Conservation (phyloP, 139 green algal species). For the Raphidocelis subcapitata region DNA sequence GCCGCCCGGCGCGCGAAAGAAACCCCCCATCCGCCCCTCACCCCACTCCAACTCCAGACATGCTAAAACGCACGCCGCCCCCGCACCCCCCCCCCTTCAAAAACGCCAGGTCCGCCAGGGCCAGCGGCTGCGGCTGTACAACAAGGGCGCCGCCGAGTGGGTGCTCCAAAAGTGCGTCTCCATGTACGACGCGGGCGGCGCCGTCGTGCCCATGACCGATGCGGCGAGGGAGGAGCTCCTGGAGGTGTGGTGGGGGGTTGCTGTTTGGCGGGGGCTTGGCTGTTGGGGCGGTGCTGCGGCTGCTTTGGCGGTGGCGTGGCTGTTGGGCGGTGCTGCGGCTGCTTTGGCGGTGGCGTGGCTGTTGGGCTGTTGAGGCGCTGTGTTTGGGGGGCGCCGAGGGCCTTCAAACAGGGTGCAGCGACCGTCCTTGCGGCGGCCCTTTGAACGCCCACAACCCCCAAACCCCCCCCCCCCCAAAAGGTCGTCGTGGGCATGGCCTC, state of each 20-base stretch:
- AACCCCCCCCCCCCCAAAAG: not conserved
- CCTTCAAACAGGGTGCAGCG: no score
- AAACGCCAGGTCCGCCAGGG: no score
- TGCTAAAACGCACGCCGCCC: no score
- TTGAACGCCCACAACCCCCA: no score
- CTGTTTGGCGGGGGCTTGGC: slow-evolving; percentile 2
- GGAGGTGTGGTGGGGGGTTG: slow-evolving; percentile 19
- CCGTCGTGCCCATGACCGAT: slow-evolving; percentile 48
- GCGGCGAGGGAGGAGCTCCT: slow-evolving; percentile 51
- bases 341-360: not conserved
- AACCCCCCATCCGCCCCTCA: no score
- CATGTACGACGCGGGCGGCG: slow-evolving; percentile 49
- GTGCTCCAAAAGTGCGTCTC: slow-evolving; percentile 80
- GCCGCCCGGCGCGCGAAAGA: no score
- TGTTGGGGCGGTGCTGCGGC: not conserved
- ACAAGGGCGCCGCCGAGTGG: slow-evolving; percentile 95
- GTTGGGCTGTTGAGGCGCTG: not conserved
- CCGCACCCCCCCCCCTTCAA: no score
- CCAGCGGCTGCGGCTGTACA: slow-evolving; percentile 77
- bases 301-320: not conserved
- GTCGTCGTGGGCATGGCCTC: slow-evolving; percentile 73
- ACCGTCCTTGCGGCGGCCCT: no score
- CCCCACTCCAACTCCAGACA: no score
- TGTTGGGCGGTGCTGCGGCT: not conserved
- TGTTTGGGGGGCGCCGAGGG: no score